Base-by-base conservation (phyloP, 2,329 filamentous ascomycete species). In the Fusarium sp. region DNA sequence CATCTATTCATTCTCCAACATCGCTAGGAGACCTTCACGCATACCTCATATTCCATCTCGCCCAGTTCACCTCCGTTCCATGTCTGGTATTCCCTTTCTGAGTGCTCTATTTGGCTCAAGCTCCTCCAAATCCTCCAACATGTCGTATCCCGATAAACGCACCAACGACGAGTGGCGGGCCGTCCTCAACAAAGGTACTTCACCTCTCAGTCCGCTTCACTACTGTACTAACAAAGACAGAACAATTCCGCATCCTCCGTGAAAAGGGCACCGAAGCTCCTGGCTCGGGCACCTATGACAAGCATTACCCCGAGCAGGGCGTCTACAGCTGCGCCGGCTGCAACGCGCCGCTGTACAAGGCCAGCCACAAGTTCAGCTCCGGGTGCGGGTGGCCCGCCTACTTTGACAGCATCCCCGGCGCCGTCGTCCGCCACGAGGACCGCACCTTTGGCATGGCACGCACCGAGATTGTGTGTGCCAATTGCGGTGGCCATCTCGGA, bases 321-420 rank as follows among this genome's bases (percentile, higher is more conserved):
- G 90, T 95, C 64, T 99, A 98, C 86, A 91, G 88, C 54, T 99
- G 97, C 84, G 94, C 94, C 20, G 97, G 91, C 62, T 99, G 97
- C 87, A 84, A 92, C 31, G 90, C 95, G 9, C 95, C 97, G 6
- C 91, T 99, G 20, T 99, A 99, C 90, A 96, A 92, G 83, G 95
- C 97, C 31, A 89, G 89, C 73, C 95, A 98, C 85, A 99, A 99
- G 84, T 99, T 99, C 89, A 94, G 94, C 83, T 97, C 94, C 20
- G 95, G 95, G 47, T 99, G 97, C 84, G 97, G 97, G 70, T 99
- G 97, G 97, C 97, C 97, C 1, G 97, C 97, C 14, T 99, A 98
- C 85, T 99, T 96, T 82, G 97, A 99, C 84, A 96, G 93, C 75
- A 91, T 99, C 61, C 96, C 97, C 0, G 95, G 95, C 3, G 96